Percentiles rank a stretch among this genome's conserved stretches.
phyloP scores from a whole-genome alignment of 441 rosid genomes.

The Syzygium syzygioides region DNA sequence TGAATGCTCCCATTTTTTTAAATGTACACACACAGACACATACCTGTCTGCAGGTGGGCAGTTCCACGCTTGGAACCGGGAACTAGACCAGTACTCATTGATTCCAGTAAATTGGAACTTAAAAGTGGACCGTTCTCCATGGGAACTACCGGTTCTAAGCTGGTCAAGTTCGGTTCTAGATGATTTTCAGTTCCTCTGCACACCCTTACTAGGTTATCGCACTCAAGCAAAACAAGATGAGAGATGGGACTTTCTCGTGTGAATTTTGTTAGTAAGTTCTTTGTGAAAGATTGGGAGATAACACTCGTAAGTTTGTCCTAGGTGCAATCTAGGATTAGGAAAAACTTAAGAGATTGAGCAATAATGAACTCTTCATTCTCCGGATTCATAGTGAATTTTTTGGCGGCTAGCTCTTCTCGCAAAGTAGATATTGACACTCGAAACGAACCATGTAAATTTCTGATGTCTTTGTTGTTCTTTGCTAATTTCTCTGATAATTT shows the following conservation, averaged over 20 bases:
- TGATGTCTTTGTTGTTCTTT: neutral
- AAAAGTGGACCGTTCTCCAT: too few relatives aligned
- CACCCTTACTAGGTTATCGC: neutral
- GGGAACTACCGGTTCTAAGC: too few relatives aligned
- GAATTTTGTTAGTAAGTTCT: neutral
- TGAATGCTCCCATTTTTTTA: too few relatives aligned
- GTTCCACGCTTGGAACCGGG: too few relatives aligned
- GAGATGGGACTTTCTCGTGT: neutral
- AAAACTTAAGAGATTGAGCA: neutral
- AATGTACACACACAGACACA: too few relatives aligned
- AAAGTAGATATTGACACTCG: neutral
- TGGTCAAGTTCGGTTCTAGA: too few relatives aligned
- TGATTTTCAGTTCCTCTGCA: too few relatives aligned
- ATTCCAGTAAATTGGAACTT: too few relatives aligned
- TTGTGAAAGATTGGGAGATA: neutral
- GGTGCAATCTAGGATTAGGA: neutral
- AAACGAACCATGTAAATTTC: neutral
- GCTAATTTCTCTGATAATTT: neutral
- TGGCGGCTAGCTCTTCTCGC: fast-evolving
- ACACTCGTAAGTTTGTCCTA: neutral
- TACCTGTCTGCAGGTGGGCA: fast-evolving
- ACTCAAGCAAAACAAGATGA: neutral
- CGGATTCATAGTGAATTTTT: neutral
- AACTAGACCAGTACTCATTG: too few relatives aligned
- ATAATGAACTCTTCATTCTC: neutral